Evolutionary conservation across 2,329 filamentous ascomycete genomes (phyloP).

Genomic region (Geosmithia morbida): DNA sequence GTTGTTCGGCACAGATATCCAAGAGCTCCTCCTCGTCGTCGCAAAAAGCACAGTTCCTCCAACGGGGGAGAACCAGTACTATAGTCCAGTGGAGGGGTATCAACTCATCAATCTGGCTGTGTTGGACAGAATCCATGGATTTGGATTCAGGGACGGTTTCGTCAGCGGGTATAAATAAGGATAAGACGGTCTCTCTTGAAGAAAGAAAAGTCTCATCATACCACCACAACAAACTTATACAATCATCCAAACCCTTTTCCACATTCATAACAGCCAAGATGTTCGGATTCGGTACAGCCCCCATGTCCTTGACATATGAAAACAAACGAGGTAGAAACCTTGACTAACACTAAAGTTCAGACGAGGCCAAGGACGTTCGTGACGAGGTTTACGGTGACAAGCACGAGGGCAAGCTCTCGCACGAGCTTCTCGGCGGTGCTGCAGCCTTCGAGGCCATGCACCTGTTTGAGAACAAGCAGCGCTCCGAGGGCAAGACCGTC

Average conservation of each 20-base stretch:
- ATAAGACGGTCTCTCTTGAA: neutral
- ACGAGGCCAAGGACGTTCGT: conserved; percentile 9
- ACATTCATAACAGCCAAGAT: neutral
- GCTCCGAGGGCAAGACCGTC: conserved; percentile 32
- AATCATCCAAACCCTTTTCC: neutral
- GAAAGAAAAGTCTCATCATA: neutral
- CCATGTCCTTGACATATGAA: too few relatives aligned
- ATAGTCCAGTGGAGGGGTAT: too few relatives aligned
- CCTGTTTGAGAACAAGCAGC: conserved; percentile 60
- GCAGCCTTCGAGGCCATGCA: conserved; percentile 72
- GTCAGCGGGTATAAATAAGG: neutral
- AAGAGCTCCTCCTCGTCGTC: neutral
- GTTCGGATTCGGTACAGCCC: neutral
- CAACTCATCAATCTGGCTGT: too few relatives aligned
- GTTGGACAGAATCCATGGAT: too few relatives aligned
- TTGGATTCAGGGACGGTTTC: neutral
- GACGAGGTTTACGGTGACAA: conserved; percentile 25
- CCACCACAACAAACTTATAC: neutral
- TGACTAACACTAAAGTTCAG: neutral
- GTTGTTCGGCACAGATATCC: neutral
- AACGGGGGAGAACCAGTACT: too few relatives aligned
- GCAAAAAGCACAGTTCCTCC: too few relatives aligned
- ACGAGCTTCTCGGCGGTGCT: conserved; percentile 63
- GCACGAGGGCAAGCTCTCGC: conserved; percentile 50
- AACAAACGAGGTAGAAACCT: too few relatives aligned